Evolutionary conservation across 768 basidiomycete genomes (phyloP), one percentile per base, ranked within the genome.

Genomic region (Polyporus arcularius): DNA sequence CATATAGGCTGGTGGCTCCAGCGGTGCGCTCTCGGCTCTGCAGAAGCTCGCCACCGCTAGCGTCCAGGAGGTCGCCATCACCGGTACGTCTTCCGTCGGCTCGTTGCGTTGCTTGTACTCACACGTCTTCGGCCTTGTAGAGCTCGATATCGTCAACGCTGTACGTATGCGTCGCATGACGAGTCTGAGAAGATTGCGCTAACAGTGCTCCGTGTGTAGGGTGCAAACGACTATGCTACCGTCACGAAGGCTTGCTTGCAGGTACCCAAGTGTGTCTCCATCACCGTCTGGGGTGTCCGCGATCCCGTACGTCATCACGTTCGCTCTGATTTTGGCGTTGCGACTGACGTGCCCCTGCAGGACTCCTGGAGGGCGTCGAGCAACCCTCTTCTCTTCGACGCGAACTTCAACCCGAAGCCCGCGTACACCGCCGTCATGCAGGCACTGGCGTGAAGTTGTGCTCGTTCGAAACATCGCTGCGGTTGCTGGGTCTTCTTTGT

Each of bases 281-380:
- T 83, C 69, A 82, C 81, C 32, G 74, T 72, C 48, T 82, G 80
- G 80, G 80, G 80, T 67, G 78, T 82, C 43, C 74, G 76, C 66
- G 80, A 83, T 64, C 68, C 71, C 49, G 80, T 78, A 57, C 40
- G 54, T 49, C 4, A 9, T 35, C 10, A n/a, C 16, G 38, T 18
- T 54, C 8, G 2, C 11, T 21, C 9, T 8, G 5, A n/a, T 10
- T 51, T 26, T 30, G 31, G 32, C 21, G 31, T 47, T 18, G 2
- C 7, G 14, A 42, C 47, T 30, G 28, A 31, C 15, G 16, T 39
- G 4, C 8, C 40, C 18, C 42, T 55, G 4, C 42, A 78, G 76
- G 75, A 81, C 71, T 82, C 81, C 4, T 83, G 80, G 80, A 73
- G 79, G 52, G 67, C 80, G 3, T 75, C 74, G 66, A 65, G 66